A percentile compares a stretch with the other conserved stretches of the same genome.
Evolutionary conservation across 2,329 filamentous ascomycete genomes (phyloP).

Genomic region (Grosmannia penicillata): DNA sequence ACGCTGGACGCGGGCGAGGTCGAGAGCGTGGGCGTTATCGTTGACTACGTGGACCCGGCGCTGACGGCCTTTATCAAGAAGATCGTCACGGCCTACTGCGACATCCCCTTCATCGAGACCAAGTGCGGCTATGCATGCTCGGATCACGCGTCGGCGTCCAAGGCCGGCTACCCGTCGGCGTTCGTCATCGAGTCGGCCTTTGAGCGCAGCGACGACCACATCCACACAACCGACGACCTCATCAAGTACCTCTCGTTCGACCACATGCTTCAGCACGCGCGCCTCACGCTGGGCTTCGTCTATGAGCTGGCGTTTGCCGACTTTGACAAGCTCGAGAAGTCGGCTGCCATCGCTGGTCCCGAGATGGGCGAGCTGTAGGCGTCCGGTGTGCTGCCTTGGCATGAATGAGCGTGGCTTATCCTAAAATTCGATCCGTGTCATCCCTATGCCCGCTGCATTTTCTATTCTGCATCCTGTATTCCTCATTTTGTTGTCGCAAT

Average conservation of each 20-base stretch:
- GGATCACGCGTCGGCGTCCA: conserved; percentile 53
- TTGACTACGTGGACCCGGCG: conserved; percentile 71
- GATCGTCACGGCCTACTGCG: conserved; percentile 75
- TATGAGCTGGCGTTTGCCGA: conserved; percentile 29
- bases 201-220: conserved; percentile 49
- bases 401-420: too few relatives aligned
- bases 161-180: conserved; percentile 49
- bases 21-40: conserved; percentile 84
- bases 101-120: conserved; percentile 43
- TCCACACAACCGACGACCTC: conserved; percentile 59
- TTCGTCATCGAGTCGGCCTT: conserved; percentile 50
- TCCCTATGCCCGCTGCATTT: too few relatives aligned
- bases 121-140: conserved; percentile 45
- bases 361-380: conserved; percentile 13
- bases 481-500: too few relatives aligned
- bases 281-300: conserved; percentile 29
- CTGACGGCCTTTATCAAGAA: conserved; percentile 85
- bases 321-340: conserved; percentile 16
- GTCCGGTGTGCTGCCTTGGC: not conserved
- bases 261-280: conserved; percentile 51
- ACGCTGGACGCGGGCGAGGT: conserved; percentile 69
- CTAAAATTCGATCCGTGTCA: too few relatives aligned
- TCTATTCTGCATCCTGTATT: too few relatives aligned
- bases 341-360: not conserved
- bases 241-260: conserved; percentile 54